Evolutionary conservation across 352 stramenopile genomes (phyloP).

Genomic region (Phytophthora foliorum): DNA sequence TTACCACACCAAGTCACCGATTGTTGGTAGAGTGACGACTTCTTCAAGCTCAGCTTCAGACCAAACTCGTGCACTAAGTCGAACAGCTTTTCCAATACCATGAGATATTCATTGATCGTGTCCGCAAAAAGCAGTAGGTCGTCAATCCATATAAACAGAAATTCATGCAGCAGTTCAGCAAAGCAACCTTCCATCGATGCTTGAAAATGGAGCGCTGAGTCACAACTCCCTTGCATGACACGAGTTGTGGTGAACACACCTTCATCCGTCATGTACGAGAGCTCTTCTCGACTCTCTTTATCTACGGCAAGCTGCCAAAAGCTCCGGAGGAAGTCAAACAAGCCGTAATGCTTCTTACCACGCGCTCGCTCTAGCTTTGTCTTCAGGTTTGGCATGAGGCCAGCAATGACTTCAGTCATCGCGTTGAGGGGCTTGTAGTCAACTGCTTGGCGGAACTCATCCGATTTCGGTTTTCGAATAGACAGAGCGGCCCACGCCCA

Average conservation of each 20-base stretch:
- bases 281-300: conserved; percentile 19
- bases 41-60: conserved; percentile 6
- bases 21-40: conserved; percentile 4
- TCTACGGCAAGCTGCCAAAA: conserved; percentile 29
- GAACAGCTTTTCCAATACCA: conserved; percentile 6
- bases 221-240: conserved; percentile 12
- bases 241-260: conserved; percentile 1
- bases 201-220: conserved; percentile 10
- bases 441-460: conserved; percentile 9
- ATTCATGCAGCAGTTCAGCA: background rate
- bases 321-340: conserved; percentile 31
- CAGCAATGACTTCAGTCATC: conserved; percentile 14
- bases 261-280: conserved; percentile 34
- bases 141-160: conserved; percentile 12
- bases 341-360: conserved; percentile 9
- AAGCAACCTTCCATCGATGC: conserved; percentile 7
- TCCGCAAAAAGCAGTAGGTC: conserved; percentile 2
- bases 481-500: conserved; percentile 15
- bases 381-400: conserved; percentile 23
- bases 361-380: conserved; percentile 2
- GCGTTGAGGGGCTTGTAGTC: conserved; percentile 22
- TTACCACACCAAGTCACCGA: conserved; percentile 9
- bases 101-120: background rate
- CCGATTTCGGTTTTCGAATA: background rate
- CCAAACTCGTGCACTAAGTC: conserved; percentile 1